Percentiles rank a stretch among this genome's conserved stretches.
phyloP scores from a whole-genome alignment of 1,139 yeast species.

The Zhuliangozyma blackwelliae region DNA sequence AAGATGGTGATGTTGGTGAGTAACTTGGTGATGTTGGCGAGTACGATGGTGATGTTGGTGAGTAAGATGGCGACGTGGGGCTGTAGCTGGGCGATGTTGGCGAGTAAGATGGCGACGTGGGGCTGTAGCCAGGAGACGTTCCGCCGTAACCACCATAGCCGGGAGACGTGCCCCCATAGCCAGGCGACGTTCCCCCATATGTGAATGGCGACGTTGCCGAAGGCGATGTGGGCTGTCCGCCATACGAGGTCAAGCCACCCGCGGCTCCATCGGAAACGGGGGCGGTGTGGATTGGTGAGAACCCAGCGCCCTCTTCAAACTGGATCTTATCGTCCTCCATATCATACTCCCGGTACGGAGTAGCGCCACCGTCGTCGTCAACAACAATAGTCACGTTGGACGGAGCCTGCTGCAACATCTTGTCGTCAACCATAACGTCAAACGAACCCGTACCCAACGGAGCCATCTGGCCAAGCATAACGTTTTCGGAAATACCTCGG shows the following conservation, averaged over 20 bases:
- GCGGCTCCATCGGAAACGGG: conserved; percentile 74
- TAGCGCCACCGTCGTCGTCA: conserved; percentile 78
- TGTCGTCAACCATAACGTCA: conserved; percentile 92
- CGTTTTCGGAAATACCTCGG: conserved; percentile 97
- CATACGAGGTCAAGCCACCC: conserved; percentile 92
- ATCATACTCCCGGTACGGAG: conserved; percentile 83
- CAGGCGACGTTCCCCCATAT: conserved; percentile 63
- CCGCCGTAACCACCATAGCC: conserved; percentile 47
- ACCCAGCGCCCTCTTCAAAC: conserved; percentile 79
- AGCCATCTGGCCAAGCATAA: conserved; percentile 96
- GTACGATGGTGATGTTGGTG: conserved; percentile 73
- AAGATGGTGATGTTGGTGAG: conserved; percentile 71
- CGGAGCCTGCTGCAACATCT: conserved; percentile 68
- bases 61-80: conserved; percentile 58
- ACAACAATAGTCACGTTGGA: conserved; percentile 46
- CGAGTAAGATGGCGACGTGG: conserved; percentile 52
- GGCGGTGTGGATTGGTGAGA: conserved; percentile 91
- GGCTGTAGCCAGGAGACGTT: conserved; percentile 61
- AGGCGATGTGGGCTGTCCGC: conserved; percentile 59
- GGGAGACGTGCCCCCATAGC: conserved; percentile 54
- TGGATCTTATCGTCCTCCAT: conserved; percentile 75
- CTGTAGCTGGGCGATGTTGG: conserved; percentile 47
- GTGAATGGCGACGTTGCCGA: conserved; percentile 57
- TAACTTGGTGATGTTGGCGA: conserved; percentile 69
- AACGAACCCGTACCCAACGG: conserved; percentile 99